phyloP scores from a whole-genome alignment of 225 moss, liverwort and hornwort genomes.

The Sphagnum contortum region DNA sequence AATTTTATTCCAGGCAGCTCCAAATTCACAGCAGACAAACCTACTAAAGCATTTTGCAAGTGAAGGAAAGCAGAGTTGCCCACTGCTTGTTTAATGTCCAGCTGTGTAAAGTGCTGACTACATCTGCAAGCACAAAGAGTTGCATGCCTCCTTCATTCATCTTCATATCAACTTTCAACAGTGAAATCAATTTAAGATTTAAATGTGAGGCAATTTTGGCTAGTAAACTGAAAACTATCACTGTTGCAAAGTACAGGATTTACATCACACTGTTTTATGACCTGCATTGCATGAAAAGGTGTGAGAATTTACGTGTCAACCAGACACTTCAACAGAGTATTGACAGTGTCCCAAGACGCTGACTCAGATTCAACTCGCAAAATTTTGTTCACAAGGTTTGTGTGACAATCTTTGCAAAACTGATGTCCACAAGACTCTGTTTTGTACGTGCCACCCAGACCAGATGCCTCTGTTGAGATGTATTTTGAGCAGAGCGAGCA shows the following conservation, averaged over 20 bases:
- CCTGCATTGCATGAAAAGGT: too few species aligned
- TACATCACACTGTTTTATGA: too few species aligned
- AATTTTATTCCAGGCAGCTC: slow-evolving; percentile 7
- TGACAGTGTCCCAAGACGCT: neutral
- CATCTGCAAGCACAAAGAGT: slow-evolving; percentile 2
- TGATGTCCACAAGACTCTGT: slow-evolving; percentile 6
- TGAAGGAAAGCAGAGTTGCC: slow-evolving; percentile 4
- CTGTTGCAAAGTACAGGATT: too few species aligned
- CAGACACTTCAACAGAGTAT: too few species aligned
- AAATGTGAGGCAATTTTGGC: too few species aligned
- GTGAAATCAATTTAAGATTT: too few species aligned
- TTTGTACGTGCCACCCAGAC: neutral
- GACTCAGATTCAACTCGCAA: slow-evolving; percentile 5
- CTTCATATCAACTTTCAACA: too few species aligned
- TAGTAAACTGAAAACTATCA: too few species aligned
- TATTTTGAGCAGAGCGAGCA: slow-evolving; percentile 2
- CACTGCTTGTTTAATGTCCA: slow-evolving; percentile 5
- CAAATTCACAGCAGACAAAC: slow-evolving; percentile 7
- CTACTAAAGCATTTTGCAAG: slow-evolving; percentile 2
- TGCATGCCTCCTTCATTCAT: too few species aligned
- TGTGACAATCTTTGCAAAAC: slow-evolving; percentile 6
- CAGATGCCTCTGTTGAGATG: neutral
- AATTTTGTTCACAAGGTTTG: slow-evolving; percentile 3
- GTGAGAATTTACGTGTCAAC: too few species aligned
- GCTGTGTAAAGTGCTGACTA: slow-evolving; percentile 3